phyloP scores from a whole-genome alignment of 2,329 filamentous ascomycete genomes.

The Aspergillus sp. region DNA sequence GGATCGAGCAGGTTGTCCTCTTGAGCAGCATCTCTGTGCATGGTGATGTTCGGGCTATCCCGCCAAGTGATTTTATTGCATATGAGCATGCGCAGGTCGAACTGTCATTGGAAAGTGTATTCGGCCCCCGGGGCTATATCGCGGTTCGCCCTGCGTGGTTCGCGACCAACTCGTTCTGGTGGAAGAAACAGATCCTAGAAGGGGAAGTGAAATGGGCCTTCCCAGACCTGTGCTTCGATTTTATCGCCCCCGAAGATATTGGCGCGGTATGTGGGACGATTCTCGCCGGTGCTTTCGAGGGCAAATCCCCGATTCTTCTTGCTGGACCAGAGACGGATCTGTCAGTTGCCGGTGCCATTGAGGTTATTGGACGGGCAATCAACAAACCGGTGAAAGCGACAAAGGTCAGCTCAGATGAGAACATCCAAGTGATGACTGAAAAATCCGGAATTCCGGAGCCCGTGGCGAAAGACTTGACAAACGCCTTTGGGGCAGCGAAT shows the following conservation, averaged over 20 bases:
- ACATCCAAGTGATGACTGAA: conserved; percentile 14
- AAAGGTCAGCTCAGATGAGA: conserved; percentile 5
- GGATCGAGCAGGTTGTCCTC: conserved; percentile 49
- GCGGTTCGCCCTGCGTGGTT: conserved; percentile 48
- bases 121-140: conserved; percentile 38
- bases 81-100: conserved; percentile 49
- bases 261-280: conserved; percentile 45
- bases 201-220: conserved; percentile 33
- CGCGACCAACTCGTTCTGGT: conserved; percentile 42
- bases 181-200: conserved; percentile 26
- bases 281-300: conserved; percentile 30
- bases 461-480: conserved; percentile 12
- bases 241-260: conserved; percentile 47
- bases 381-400: conserved; percentile 8
- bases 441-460: conserved; percentile 16
- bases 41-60: conserved; percentile 26
- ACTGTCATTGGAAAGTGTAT: conserved; percentile 42
- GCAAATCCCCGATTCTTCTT: conserved; percentile 22
- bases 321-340: conserved; percentile 8
- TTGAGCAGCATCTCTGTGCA: conserved; percentile 44
- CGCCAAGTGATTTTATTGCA: conserved; percentile 35
- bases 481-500: neutral
- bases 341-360: conserved; percentile 8
- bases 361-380: conserved; percentile 7
- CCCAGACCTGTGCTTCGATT: conserved; percentile 37